Conservation (phyloP, 805 yeast species). For the Starmerella bombicola region DNA sequence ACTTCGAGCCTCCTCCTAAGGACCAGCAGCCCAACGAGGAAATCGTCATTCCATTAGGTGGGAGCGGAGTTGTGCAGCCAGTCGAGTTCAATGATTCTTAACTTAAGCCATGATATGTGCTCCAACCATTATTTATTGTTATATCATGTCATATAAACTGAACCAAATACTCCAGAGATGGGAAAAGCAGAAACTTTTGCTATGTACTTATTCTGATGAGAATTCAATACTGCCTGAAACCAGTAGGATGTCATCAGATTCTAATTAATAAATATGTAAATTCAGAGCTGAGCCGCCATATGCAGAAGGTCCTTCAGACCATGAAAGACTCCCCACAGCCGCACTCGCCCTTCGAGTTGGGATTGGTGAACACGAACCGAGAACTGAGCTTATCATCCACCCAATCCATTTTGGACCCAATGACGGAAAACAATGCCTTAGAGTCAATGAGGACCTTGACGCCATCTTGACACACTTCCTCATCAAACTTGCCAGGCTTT, state of each 20-base stretch:
- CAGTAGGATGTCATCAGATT: no score
- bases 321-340: slow-evolving; percentile 98
- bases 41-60: not conserved
- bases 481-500: slow-evolving; percentile 90
- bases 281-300: no score
- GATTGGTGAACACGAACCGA: slow-evolving; percentile 84
- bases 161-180: no score
- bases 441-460: slow-evolving; percentile 88
- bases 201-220: no score
- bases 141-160: no score
- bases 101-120: no score
- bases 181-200: no score
- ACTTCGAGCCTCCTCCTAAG: slow-evolving; percentile 27
- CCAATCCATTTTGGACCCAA: slow-evolving; percentile 99
- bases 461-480: slow-evolving; percentile 80
- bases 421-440: slow-evolving; percentile 87
- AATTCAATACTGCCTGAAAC: no score
- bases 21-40: not conserved
- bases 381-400: slow-evolving; percentile 81
- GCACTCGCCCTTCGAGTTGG: slow-evolving; percentile 94
- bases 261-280: no score
- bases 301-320: no score
- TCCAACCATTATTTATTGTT: no score
- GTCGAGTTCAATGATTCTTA: not conserved
- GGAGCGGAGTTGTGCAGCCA: not conserved